Evolutionary conservation across 2,329 filamentous ascomycete species (phyloP).

Genomic region (Clarireedia homoeocarpa): DNA sequence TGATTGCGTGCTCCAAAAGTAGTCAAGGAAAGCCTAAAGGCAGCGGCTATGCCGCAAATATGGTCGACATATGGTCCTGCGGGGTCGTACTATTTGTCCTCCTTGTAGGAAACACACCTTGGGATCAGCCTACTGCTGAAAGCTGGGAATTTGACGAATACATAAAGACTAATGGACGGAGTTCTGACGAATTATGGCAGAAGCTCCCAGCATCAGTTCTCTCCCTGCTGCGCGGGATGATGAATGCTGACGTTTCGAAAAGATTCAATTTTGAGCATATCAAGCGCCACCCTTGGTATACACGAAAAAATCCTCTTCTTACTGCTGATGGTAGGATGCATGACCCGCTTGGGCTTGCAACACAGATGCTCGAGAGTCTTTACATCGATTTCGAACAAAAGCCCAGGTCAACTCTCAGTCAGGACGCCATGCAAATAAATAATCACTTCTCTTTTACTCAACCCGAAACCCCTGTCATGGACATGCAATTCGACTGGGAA

Average conservation of each 20-base stretch:
- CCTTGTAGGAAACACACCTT: conserved; percentile 91
- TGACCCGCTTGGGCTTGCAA: conserved; percentile 80
- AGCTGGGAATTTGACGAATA: conserved; percentile 94
- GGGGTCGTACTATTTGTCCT: conserved; percentile 97
- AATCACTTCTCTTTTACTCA: conserved; percentile 67
- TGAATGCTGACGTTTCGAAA: conserved; percentile 65
- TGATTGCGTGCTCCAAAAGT: conserved; percentile 47
- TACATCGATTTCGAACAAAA: conserved; percentile 77
- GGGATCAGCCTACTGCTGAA: conserved; percentile 80
- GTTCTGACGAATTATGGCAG: conserved; percentile 78
- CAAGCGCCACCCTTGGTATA: conserved; percentile 91
- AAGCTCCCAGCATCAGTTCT: conserved; percentile 65
- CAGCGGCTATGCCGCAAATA: conserved; percentile 64
- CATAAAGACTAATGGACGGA: conserved; percentile 67
- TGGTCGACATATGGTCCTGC: conserved; percentile 94
- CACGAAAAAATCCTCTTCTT: conserved; percentile 69
- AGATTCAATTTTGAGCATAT: conserved; percentile 84
- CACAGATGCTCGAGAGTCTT: conserved; percentile 86
- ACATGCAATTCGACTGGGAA: conserved; percentile 83
- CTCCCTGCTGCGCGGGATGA: conserved; percentile 86
- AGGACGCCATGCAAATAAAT: conserved; percentile 67
- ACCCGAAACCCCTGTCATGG: conserved; percentile 67
- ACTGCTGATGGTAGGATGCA: conserved; percentile 64
- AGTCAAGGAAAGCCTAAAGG: conserved; percentile 41
- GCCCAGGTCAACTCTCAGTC: conserved; percentile 35